Base-by-base conservation (phyloP, 2,329 filamentous ascomycete genomes). In the Verticillium isaacii region DNA sequence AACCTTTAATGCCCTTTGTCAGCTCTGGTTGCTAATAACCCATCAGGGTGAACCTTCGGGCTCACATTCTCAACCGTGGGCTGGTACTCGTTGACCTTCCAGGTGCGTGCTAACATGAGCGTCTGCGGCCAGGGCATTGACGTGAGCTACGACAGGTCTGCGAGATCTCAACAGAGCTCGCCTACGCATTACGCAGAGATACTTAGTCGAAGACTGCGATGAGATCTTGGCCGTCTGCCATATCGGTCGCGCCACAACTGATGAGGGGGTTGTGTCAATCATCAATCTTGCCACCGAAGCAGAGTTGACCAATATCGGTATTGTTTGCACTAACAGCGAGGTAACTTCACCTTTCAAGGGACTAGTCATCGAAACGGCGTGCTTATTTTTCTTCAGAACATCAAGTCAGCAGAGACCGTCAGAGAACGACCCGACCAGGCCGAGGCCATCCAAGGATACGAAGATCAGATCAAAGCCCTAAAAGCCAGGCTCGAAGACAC, bases 11-110 rank as follows among this genome's bases (percentile, higher is more conserved):
- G 5, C 34, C 9, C 14, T 14, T 36, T 14, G 4, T 36, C 34
- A 14, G 9, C 2, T 36, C 34, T 14, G 1, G 34, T 25, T 23
- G 19, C 45, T 45, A 19, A 45, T 17, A 7, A 8, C 9, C 39
- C 8, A 14, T 19, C 41, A 81, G 78, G 58, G 78, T 83, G 0
- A 78, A 70, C 50, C 64, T 76, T 12, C 76, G 78, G 15, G 74
- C 80, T 0, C 69, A 80, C 62, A 80, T 83, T 19, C 66, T 83
- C 9, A 80, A 78, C 61, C 78, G 76, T 60, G 81, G 80, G 0
- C 71, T 83, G 1, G 67, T 82, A 4, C 72, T 83, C 7, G 80
- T 80, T 0, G 80, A 83, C 62, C 73, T 83, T 19, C 80, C 80
- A 32, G 79, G 78, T 80, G 71, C 25, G 67, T 64, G 12, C 1